These are phyloP conservation scores for Clavispora vitiphila DNA, from an alignment of 805 yeast species.

Conservation along the genomic window DNA sequence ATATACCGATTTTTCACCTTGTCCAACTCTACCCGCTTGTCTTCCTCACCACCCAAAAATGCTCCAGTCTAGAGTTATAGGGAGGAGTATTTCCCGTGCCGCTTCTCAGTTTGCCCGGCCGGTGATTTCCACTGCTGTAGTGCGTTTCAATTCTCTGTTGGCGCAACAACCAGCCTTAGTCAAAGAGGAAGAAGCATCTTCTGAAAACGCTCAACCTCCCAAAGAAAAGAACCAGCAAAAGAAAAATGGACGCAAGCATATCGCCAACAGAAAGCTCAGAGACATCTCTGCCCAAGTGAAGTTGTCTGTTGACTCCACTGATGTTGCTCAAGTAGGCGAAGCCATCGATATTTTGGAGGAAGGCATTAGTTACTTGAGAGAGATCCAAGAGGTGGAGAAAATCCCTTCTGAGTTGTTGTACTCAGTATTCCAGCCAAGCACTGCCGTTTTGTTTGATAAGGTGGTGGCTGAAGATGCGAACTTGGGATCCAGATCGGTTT, in stretches of 20 bases:
- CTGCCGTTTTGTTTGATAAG: slow-evolving; percentile 18
- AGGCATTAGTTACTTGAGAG: slow-evolving; percentile 35
- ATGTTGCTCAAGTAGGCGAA: slow-evolving; percentile 21
- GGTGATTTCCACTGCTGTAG: background rate
- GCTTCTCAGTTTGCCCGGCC: background rate
- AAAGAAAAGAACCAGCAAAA: background rate
- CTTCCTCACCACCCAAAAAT: background rate
- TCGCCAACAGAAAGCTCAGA: slow-evolving; percentile 23
- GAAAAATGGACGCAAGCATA: background rate
- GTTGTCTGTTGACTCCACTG: slow-evolving; percentile 16
- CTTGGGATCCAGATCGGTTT: slow-evolving; percentile 11
- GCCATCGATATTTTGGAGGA: slow-evolving; percentile 36
- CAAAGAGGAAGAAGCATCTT: background rate
- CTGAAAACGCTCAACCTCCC: background rate
- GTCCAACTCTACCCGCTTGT: background rate
- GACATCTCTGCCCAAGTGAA: slow-evolving; percentile 32
- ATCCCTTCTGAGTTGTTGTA: slow-evolving; percentile 23
- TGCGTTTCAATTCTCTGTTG: slow-evolving; percentile 1
- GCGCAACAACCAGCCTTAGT: background rate
- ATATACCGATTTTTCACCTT: background rate
- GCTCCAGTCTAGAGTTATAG: slow-evolving; percentile 1
- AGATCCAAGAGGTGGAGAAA: slow-evolving; percentile 29
- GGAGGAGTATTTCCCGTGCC: background rate
- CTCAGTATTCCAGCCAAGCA: slow-evolving; percentile 24
- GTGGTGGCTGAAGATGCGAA: slow-evolving; percentile 11